Base-by-base conservation (phyloP, 345 rosid species). In the Citrus glauca region DNA sequence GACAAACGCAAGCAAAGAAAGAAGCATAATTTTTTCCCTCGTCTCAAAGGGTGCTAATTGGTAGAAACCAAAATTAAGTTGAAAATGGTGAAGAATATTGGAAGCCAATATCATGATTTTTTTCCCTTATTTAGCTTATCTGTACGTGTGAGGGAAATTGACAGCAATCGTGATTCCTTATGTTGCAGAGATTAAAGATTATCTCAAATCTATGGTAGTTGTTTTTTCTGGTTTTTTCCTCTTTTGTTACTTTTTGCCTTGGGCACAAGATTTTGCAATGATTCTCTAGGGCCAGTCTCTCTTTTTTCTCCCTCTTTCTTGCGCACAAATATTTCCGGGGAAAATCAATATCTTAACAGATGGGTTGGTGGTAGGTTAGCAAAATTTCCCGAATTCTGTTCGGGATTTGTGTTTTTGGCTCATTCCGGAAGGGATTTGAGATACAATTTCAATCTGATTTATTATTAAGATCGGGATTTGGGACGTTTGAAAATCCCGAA, bases 1-100 rank as follows among this genome's bases (percentile, higher is more conserved):
- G 72, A 83, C 73, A 87, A 84, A 56, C 88, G 80, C 72, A 86
- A 79, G 79, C 80, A 91, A 37, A 83, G 76, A 80, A 86, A 81
- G 65, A 84, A 79, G 32, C 87, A 79, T 66, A 24, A 76, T 32
- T 89, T 88, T 88, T 83, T 86, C 70, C 81, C 82, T 66, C 84
- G 50, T 69, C 85, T 80, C n/a, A 68, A 76, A 79, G 82, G 76
- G 6, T 80, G 85, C 76, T 81, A 60, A 77, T 53, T 53, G 69
- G 6, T 45, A 6, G 45, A 76, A 14, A 11, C 10, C 3, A 57
- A 24, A 60, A 3, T 11, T 45, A 45, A 56, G 60, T n/a, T 22
- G 70, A 30, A 25, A 71, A 74, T 28, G 74, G 66, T 7, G 24
- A 61, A 53, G 73, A 71, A 76, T 45, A 72, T 82, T 42, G 53